Percentiles rank a stretch among this genome's conserved stretches.
phyloP scores from a whole-genome alignment of 257 asterid genomes.

The Henckelia pumila region DNA sequence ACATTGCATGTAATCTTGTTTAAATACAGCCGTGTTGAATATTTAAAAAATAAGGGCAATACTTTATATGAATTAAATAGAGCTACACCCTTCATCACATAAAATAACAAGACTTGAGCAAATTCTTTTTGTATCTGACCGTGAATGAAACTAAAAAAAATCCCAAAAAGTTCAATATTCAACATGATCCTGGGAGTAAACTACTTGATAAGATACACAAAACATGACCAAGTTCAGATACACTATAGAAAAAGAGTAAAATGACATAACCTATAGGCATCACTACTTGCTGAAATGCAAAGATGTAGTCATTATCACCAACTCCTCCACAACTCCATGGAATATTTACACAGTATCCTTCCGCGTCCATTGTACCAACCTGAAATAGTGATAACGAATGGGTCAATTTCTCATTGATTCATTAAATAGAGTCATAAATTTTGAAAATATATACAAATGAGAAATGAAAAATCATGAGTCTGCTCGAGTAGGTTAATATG shows the following conservation, averaged over 20 bases:
- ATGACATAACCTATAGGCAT: slow-evolving; percentile 78
- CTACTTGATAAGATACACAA: neutral
- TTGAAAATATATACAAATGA: neutral
- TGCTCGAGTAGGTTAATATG: slow-evolving; percentile 22
- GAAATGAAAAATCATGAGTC: slow-evolving; percentile 10
- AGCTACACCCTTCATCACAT: slow-evolving; percentile 5
- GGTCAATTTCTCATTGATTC: slow-evolving; percentile 12
- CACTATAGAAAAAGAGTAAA: slow-evolving; percentile 15
- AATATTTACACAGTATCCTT: slow-evolving; percentile 92
- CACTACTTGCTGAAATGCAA: slow-evolving; percentile 89
- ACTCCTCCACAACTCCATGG: slow-evolving; percentile 98
- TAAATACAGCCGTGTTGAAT: neutral
- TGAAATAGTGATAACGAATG: slow-evolving; percentile 32
- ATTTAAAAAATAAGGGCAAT: too few species aligned
- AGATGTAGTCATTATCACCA: slow-evolving; percentile 90
- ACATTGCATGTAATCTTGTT: neutral
- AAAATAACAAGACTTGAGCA: slow-evolving; percentile 3
- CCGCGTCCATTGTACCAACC: slow-evolving; percentile 92
- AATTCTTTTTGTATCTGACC: slow-evolving; percentile 10
- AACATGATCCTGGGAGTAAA: slow-evolving; percentile 15
- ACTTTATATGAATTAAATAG: neutral
- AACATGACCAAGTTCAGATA: neutral
- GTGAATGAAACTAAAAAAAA: slow-evolving; percentile 5
- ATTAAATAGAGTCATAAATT: neutral
- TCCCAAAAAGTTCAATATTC: slow-evolving; percentile 5